Conservation (phyloP, 805 yeast genomes). For the Kodamaea sagamina region DNA sequence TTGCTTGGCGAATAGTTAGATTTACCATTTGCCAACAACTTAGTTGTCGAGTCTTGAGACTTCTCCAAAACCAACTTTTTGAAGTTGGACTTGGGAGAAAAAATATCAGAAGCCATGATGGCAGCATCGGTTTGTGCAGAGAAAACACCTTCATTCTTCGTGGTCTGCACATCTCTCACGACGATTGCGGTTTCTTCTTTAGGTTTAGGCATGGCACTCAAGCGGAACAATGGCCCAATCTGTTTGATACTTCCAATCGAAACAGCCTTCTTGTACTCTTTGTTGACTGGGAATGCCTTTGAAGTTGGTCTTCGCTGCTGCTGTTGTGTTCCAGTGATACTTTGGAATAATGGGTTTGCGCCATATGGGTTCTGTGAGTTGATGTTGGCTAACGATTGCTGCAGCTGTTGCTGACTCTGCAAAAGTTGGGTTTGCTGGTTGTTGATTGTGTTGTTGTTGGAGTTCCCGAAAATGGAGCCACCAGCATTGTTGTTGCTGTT, state of each 20-base stretch:
- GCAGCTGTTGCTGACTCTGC: conserved; percentile 22
- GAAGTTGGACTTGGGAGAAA: conserved; percentile 60
- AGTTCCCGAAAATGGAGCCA: conserved; percentile 29
- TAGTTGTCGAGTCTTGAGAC: conserved; percentile 20
- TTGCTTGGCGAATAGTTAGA: conserved; percentile 22
- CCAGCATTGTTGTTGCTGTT: conserved; percentile 28
- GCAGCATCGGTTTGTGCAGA: conserved; percentile 61
- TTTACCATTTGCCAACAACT: conserved; percentile 10
- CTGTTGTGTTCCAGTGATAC: conserved; percentile 41
- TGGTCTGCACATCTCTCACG: neutral
- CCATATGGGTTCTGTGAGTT: conserved; percentile 70
- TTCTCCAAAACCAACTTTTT: conserved; percentile 57
- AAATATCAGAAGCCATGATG: conserved; percentile 68
- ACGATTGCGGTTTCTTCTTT: conserved; percentile 8
- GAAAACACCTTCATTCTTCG: conserved; percentile 25
- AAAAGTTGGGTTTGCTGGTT: conserved; percentile 18
- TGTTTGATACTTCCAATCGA: conserved; percentile 60
- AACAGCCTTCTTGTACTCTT: conserved; percentile 52
- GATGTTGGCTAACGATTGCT: conserved; percentile 31
- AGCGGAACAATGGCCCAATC: conserved; percentile 54
- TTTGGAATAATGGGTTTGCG: conserved; percentile 64
- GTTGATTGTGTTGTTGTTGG: conserved; percentile 9
- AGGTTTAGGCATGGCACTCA: conserved; percentile 21
- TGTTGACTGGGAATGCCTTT: conserved; percentile 22
- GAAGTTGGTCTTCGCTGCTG: conserved; percentile 26